phyloP scores from a whole-genome alignment of 495 filamentous ascomycete genomes.

The Penicillium parvum region DNA sequence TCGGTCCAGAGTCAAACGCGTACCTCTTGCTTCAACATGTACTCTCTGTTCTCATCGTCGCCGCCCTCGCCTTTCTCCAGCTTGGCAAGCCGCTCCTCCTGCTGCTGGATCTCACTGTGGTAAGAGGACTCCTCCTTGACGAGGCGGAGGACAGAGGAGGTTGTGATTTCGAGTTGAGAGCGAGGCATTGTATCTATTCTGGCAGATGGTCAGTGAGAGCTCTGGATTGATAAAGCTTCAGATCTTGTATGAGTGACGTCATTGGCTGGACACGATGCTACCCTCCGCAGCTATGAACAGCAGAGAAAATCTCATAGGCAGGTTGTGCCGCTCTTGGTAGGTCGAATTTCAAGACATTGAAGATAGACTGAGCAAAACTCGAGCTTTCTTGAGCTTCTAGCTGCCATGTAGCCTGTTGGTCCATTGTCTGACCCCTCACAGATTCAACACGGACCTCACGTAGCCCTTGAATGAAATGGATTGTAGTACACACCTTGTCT shows the following conservation, averaged over 20 bases:
- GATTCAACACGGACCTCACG: too few species aligned
- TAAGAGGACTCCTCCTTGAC: constrained; percentile 91
- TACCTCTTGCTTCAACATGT: constrained; percentile 79
- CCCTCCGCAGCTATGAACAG: too few species aligned
- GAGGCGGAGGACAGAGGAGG: constrained; percentile 69
- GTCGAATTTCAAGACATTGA: too few species aligned
- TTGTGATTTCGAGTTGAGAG: constrained; percentile 66
- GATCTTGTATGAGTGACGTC: neutral
- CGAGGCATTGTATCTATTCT: constrained; percentile 56
- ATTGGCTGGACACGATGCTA: too few species aligned
- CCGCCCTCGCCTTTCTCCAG: constrained; percentile 44
- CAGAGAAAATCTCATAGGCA: too few species aligned
- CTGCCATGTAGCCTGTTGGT: too few species aligned
- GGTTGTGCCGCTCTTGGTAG: too few species aligned
- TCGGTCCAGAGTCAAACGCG: neutral
- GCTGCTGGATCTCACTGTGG: constrained; percentile 71
- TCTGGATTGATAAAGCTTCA: neutral
- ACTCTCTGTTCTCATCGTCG: constrained; percentile 65
- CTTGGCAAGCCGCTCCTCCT: constrained; percentile 67
- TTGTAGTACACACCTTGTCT: too few species aligned
- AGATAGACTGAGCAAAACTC: too few species aligned
- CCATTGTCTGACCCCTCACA: too few species aligned
- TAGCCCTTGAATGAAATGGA: too few species aligned
- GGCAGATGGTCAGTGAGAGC: neutral
- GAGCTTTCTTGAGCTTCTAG: too few species aligned